These are phyloP conservation scores for Triticum dicoccoides DNA, from an alignment of 176 grass and related monocot species.

Conservation along the genomic window DNA sequence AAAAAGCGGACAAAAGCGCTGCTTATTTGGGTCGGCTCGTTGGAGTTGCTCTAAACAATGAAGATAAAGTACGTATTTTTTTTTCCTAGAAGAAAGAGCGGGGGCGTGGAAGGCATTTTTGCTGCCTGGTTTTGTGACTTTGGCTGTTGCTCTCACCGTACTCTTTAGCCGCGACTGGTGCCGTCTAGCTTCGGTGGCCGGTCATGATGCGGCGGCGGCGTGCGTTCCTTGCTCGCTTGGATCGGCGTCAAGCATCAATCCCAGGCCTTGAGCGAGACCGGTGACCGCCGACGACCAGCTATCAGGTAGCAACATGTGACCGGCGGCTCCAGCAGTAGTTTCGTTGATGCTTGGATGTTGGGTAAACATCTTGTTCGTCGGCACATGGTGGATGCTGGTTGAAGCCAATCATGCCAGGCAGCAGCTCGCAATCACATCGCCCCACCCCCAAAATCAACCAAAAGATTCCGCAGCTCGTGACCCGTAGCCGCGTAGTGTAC, in stretches of 20 bases:
- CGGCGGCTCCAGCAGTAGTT: too few relatives aligned
- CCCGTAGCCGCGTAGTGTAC: too few relatives aligned
- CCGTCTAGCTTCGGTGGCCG: not conserved
- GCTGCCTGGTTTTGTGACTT: too few relatives aligned
- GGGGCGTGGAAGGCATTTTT: too few relatives aligned
- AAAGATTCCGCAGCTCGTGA: not conserved
- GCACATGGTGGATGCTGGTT: not conserved
- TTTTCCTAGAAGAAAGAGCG: too few relatives aligned
- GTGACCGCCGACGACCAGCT: not conserved
- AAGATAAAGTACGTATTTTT: too few relatives aligned
- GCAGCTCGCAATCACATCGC: not conserved
- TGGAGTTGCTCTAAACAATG: too few relatives aligned
- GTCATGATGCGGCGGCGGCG: too few relatives aligned
- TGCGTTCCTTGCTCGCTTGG: not conserved
- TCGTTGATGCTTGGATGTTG: not conserved
- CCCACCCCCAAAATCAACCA: not conserved
- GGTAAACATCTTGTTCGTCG: too few relatives aligned
- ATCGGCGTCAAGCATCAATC: not conserved
- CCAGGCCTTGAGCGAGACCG: not conserved
- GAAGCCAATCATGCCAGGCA: not conserved
- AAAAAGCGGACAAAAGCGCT: too few relatives aligned
- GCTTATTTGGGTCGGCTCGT: too few relatives aligned
- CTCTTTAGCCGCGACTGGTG: not conserved
- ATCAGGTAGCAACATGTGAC: too few relatives aligned
- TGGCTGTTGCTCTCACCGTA: not conserved